Evolutionary conservation across 257 asterid species (phyloP), one percentile per base, ranked within the genome.

Genomic region (Handroanthus guayacan): DNA sequence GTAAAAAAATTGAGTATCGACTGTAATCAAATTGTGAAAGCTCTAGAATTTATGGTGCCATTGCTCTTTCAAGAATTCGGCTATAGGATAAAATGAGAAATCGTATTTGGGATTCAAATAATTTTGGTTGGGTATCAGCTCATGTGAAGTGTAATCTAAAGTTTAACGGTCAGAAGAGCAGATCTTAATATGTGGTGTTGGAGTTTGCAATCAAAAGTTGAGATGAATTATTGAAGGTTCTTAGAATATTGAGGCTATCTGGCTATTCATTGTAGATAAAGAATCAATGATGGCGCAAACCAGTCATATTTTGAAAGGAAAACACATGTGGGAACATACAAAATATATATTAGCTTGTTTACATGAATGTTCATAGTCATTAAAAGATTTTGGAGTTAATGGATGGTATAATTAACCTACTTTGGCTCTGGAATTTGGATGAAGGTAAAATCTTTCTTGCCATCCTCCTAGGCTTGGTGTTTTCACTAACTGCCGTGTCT

Each of bases 1-100:
- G 64, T 36, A 8, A 8, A 16, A 16, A 54, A 7, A 9, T 38
- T 16, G 47, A 37, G 39, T 4, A 18, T 54, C 39, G 41, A 52
- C 38, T 36, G 18, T 38, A 31, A 25, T 31, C 56, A 41, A 31
- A 70, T 3, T 13, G 18, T 18, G 9, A 66, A 56, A 20, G 9
- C n/a, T 25, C 31, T 44, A 44, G 56, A 34, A 43, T 25, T 31
- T 9, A 44, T 76, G 80, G 62, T 62, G 69, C 62, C 38, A 12
- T 17, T 61, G 25, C 3, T 62, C 43, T 62, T 44, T n/a, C 6
- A 10, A 55, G 58, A 80, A 44, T 57, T 52, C 58, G 43, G 61
- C 52, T 44, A 9, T 57, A 67, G 17, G 58, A 60, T 58, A 36
- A 17, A n/a, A 62, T 36, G 70, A 8, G 4, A 11, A 51, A 2